phyloP scores from a whole-genome alignment of 2,329 filamentous ascomycete species.

The Nigrospora oryzae region DNA sequence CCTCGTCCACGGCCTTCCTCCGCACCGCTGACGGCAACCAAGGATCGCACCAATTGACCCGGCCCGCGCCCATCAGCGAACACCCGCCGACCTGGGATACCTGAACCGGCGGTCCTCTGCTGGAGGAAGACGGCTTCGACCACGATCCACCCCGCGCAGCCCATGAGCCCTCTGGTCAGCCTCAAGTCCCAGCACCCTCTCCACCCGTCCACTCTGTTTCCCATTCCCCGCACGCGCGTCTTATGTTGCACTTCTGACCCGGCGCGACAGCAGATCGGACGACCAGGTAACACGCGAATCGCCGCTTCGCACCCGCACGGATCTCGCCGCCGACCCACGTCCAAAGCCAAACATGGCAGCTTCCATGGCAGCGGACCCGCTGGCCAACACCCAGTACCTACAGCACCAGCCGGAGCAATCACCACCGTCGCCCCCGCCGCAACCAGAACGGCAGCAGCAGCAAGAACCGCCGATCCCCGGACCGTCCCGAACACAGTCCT shows the following conservation, averaged over 20 bases:
- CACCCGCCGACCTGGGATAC: slow-evolving; percentile 25
- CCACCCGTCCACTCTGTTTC: neutral
- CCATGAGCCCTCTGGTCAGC: slow-evolving; percentile 8
- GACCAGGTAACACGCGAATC: slow-evolving; percentile 21
- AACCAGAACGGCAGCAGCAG: slow-evolving; percentile 9
- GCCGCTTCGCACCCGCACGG: slow-evolving; percentile 12
- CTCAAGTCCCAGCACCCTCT: neutral
- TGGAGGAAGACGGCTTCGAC: slow-evolving; percentile 26
- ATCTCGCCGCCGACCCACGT: slow-evolving; percentile 12
- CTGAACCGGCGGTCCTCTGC: slow-evolving; percentile 23
- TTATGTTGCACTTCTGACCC: slow-evolving; percentile 17
- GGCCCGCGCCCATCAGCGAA: slow-evolving; percentile 23
- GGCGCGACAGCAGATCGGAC: slow-evolving; percentile 16
- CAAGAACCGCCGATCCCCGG: slow-evolving; percentile 8
- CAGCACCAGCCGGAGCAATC: neutral
- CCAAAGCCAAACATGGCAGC: slow-evolving; percentile 13
- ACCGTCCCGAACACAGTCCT: slow-evolving; percentile 35
- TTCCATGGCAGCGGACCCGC: slow-evolving; percentile 4
- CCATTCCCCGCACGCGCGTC: slow-evolving; percentile 4
- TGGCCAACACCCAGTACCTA: neutral
- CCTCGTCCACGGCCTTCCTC: slow-evolving; percentile 1
- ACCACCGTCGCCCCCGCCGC: slow-evolving; percentile 4
- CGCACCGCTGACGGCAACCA: too few relatives aligned
- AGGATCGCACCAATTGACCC: slow-evolving; percentile 7
- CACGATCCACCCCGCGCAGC: slow-evolving; percentile 11